phyloP scores from a whole-genome alignment of 1,284 basidiomycete species.

The Ustilago loliicola region DNA sequence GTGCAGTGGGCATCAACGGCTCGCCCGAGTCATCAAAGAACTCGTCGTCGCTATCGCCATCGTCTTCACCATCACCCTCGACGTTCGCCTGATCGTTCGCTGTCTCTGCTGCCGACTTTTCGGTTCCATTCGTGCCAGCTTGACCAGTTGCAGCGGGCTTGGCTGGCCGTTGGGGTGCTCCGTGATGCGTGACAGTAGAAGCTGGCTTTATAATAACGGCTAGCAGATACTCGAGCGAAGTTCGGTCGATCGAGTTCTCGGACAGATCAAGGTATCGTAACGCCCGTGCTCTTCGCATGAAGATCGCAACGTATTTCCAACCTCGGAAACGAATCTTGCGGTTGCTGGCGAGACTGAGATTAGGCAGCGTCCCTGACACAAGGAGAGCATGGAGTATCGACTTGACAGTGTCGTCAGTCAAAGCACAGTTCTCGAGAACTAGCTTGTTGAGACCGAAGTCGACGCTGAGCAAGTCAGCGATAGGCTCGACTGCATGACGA shows the following conservation, averaged over 20 bases:
- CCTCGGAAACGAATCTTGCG: slow-evolving; percentile 81
- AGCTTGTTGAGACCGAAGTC: slow-evolving; percentile 66
- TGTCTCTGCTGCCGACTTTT: slow-evolving; percentile 3
- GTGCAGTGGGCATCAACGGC: slow-evolving; percentile 63
- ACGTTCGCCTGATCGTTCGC: background rate
- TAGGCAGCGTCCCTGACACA: slow-evolving; percentile 84
- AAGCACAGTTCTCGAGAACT: slow-evolving; percentile 64
- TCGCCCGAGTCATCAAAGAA: slow-evolving; percentile 62
- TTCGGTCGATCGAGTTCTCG: slow-evolving; percentile 85
- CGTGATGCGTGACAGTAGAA: slow-evolving; percentile 18
- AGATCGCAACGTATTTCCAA: slow-evolving; percentile 85
- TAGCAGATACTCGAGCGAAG: slow-evolving; percentile 80
- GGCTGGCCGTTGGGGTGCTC: slow-evolving; percentile 2
- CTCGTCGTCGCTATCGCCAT: slow-evolving; percentile 40
- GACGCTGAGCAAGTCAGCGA: slow-evolving; percentile 67
- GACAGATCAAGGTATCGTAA: slow-evolving; percentile 90
- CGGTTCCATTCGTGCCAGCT: background rate
- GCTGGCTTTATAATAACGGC: slow-evolving; percentile 73
- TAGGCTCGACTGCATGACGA: slow-evolving; percentile 57
- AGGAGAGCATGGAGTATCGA: slow-evolving; percentile 90
- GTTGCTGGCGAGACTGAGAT: slow-evolving; percentile 88
- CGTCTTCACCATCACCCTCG: slow-evolving; percentile 27
- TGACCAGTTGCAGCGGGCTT: too few species aligned
- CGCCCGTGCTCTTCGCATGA: slow-evolving; percentile 80
- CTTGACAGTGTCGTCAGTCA: slow-evolving; percentile 77